Percentiles rank a stretch among this genome's conserved stretches.
These are phyloP conservation scores for Ramaria sp. DNA, from an alignment of 768 basidiomycete species.

Conservation along the genomic window DNA sequence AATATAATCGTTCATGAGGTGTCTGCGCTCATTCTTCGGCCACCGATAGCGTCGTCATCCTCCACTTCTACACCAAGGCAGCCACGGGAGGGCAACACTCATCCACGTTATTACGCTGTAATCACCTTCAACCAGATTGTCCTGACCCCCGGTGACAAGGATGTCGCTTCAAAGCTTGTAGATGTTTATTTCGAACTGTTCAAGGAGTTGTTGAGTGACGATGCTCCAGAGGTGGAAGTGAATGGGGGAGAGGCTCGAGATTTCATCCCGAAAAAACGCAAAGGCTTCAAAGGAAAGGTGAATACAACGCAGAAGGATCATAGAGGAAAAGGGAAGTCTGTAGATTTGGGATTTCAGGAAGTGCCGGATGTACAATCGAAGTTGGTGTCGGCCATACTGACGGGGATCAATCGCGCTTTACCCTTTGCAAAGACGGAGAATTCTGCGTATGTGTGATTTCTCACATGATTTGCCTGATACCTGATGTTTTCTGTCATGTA, in stretches of 20 bases:
- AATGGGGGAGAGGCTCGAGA: slow-evolving; percentile 16
- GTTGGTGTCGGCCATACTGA: slow-evolving; percentile 81
- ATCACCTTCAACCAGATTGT: slow-evolving; percentile 95
- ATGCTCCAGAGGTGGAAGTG: slow-evolving; percentile 15
- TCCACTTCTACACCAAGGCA: slow-evolving; percentile 22
- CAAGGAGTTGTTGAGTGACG: slow-evolving; percentile 69
- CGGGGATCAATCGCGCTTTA: slow-evolving; percentile 89
- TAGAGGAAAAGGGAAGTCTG: slow-evolving; percentile 27
- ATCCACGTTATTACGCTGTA: slow-evolving; percentile 83
- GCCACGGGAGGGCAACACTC: slow-evolving; percentile 38
- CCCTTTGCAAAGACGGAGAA: slow-evolving; percentile 83
- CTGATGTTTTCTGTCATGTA: slow-evolving; percentile 19
- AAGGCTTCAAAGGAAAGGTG: slow-evolving; percentile 16
- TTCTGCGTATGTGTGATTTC: slow-evolving; percentile 37
- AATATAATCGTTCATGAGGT: slow-evolving; percentile 80
- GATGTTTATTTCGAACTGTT: slow-evolving; percentile 95
- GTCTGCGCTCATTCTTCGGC: slow-evolving; percentile 63
- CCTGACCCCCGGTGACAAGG: slow-evolving; percentile 50
- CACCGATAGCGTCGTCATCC: slow-evolving; percentile 26
- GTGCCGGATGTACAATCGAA: slow-evolving; percentile 73
- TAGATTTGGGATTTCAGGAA: slow-evolving; percentile 58
- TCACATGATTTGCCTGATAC: neutral
- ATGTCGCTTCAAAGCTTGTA: slow-evolving; percentile 68
- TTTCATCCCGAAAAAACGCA: slow-evolving; percentile 23
- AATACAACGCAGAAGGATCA: slow-evolving; percentile 26